A percentile compares a stretch with the other conserved stretches of the same genome.
Evolutionary conservation across 169 alveolate species (phyloP).

Genomic region (Toxoplasma gondii): DNA sequence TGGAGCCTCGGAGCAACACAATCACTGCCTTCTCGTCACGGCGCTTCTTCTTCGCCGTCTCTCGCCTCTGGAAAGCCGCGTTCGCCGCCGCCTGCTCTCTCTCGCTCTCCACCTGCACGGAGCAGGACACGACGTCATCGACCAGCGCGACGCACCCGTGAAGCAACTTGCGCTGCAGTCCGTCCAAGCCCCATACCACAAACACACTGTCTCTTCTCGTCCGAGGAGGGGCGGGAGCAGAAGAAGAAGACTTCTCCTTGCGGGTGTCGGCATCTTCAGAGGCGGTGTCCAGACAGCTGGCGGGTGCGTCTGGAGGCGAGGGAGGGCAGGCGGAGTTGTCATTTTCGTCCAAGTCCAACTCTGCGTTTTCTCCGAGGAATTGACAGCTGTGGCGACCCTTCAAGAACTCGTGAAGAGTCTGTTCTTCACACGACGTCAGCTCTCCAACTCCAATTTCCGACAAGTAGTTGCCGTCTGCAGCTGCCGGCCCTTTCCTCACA

Average conservation of each 20-base stretch:
- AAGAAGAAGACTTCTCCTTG: too few species aligned
- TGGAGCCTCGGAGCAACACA: background rate
- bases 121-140: constrained; percentile 26
- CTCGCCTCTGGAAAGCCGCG: background rate
- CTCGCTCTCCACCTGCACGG: background rate
- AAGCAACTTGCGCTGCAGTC: constrained; percentile 47
- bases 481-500: background rate
- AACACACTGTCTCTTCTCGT: background rate
- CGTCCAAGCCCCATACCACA: constrained; percentile 52
- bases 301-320: background rate
- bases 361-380: background rate
- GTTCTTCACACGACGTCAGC: background rate
- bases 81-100: background rate
- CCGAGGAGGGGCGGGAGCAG: too few species aligned
- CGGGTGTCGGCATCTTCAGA: too few species aligned
- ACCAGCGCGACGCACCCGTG: constrained; percentile 40
- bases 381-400: background rate
- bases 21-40: constrained; percentile 5
- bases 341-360: background rate
- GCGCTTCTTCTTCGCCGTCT: background rate
- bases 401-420: background rate
- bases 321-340: background rate
- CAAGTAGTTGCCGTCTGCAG: background rate
- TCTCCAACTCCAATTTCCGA: background rate
- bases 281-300: background rate